These are phyloP conservation scores for Candida stauntonica DNA, from an alignment of 805 yeast genomes.

Conservation along the genomic window DNA sequence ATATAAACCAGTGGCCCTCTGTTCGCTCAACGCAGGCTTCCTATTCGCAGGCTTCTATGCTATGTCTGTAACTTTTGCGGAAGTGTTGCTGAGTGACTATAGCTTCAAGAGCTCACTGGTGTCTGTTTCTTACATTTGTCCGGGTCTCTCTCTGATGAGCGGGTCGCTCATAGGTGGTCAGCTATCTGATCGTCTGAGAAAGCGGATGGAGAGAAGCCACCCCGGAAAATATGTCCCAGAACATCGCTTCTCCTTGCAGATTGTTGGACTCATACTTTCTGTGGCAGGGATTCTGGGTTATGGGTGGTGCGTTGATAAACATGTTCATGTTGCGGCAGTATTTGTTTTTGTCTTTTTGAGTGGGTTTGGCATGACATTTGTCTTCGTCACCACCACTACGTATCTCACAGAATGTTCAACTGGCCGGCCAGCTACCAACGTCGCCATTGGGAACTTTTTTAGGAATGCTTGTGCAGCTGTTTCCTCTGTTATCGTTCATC, in stretches of 20 bases:
- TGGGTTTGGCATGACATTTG: conserved; percentile 55
- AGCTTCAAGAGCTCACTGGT: conserved; percentile 32
- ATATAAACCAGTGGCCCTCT: conserved; percentile 40
- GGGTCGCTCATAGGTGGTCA: conserved; percentile 50
- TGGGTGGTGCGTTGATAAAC: conserved; percentile 47
- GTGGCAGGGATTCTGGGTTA: conserved; percentile 44
- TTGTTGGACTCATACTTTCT: conserved; percentile 39
- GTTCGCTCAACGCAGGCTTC: conserved; percentile 44
- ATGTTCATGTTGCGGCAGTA: conserved; percentile 35
- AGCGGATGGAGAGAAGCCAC: conserved; percentile 16
- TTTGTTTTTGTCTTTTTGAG: conserved; percentile 41
- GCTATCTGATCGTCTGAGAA: conserved; percentile 38
- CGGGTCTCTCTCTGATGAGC: conserved; percentile 43
- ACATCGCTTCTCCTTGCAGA: conserved; percentile 39
- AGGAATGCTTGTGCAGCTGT: conserved; percentile 53
- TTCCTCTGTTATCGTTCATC: conserved; percentile 42
- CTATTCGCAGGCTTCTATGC: conserved; percentile 54
- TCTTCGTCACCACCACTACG: conserved; percentile 48
- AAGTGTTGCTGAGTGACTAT: conserved; percentile 36
- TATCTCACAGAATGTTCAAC: conserved; percentile 48
- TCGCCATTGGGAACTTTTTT: conserved; percentile 49
- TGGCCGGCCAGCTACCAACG: conserved; percentile 47
- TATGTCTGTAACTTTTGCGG: conserved; percentile 45
- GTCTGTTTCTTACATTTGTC: conserved; percentile 47
- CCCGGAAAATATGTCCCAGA: conserved; percentile 37